A percentile compares a stretch with the other conserved stretches of the same genome.
These are phyloP conservation scores for Isatis tinctoria DNA, from an alignment of 345 rosid genomes.

Conservation along the genomic window DNA sequence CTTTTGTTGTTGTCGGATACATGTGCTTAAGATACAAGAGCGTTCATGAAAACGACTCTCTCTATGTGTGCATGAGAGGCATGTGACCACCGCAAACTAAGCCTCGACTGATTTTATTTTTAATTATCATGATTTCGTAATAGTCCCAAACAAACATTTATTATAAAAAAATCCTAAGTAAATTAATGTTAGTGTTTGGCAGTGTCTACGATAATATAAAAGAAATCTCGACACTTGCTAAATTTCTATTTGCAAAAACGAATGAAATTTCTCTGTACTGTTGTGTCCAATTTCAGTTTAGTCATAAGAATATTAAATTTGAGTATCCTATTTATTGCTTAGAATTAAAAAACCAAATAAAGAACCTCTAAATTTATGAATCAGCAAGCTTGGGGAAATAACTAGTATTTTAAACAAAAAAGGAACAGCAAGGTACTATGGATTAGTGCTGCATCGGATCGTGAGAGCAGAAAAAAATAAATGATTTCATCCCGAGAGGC, in stretches of 20 bases:
- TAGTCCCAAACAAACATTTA: slow-evolving; percentile 5
- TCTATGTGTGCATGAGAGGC: slow-evolving; percentile 31
- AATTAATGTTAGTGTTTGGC: not conserved
- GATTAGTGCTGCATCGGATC: slow-evolving; percentile 32
- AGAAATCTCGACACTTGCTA: slow-evolving; percentile 5
- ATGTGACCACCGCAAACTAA: slow-evolving; percentile 37
- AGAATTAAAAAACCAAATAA: not conserved
- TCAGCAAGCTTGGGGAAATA: not conserved
- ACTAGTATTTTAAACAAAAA: not conserved
- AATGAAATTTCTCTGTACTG: not conserved
- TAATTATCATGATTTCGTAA: not conserved
- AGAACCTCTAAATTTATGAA: not conserved
- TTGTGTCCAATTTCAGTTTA: not conserved
- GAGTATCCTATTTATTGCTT: not conserved
- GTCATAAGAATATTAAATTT: not conserved
- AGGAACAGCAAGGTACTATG: not conserved
- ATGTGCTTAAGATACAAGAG: slow-evolving; percentile 23
- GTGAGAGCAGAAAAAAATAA: not conserved
- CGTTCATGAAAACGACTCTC: slow-evolving; percentile 16
- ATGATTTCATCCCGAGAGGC: not conserved
- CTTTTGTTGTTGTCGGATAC: slow-evolving; percentile 30
- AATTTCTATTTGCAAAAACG: slow-evolving; percentile 4
- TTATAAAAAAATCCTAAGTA: not conserved
- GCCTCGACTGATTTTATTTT: not conserved
- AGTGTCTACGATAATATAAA: slow-evolving; percentile 8